Evolutionary conservation across 192 early-diverging fungal species (phyloP), one percentile per base, ranked within the genome.

Genomic region (Coemansia erecta): DNA sequence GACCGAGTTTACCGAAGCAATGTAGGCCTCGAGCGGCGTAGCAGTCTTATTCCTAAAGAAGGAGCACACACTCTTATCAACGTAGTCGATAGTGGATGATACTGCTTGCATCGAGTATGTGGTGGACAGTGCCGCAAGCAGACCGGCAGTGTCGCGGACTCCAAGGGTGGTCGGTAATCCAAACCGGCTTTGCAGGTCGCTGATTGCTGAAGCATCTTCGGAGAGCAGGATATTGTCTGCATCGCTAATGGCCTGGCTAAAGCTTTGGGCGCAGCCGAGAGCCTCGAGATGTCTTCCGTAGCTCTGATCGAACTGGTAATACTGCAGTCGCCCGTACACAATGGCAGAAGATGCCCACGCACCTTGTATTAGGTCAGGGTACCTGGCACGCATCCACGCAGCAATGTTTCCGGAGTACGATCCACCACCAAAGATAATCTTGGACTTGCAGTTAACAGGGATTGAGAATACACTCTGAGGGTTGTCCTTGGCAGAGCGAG

Each of bases 311-410:
- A 85, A 87, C 47, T 86, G 73, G 57, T 82, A 87, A 70, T 60
- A 61, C 33, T 86, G 73, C 14, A 79, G 60, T 11, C 76, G 73
- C 17, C 82, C 80, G 13, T 82, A 70, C 12, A 92, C 63, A 17
- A 88, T 85, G n/a, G 83, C 88, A 11, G 88, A 92, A 2, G 86
- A 87, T 4, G 85, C 74, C 59, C 85, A 85, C 9, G 85, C 84
- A 0, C 84, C 89, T 61, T 74, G 76, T 18, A 89, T 77, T 8
- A 88, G 62, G 8, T 84, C 66, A 1, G 85, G 87, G 50, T 85
- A 86, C 55, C 73, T 72, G 33, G 80, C 67, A 24, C 86, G 81
- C 67, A 87, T 84, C 88, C 88, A 92, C 0, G 88, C 87, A n/a
- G 90, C 85, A 5, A 92, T 19, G 50, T 81, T 84, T 12, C 86